phyloP scores from a whole-genome alignment of 495 filamentous ascomycete genomes.

The Xylaria acuta region DNA sequence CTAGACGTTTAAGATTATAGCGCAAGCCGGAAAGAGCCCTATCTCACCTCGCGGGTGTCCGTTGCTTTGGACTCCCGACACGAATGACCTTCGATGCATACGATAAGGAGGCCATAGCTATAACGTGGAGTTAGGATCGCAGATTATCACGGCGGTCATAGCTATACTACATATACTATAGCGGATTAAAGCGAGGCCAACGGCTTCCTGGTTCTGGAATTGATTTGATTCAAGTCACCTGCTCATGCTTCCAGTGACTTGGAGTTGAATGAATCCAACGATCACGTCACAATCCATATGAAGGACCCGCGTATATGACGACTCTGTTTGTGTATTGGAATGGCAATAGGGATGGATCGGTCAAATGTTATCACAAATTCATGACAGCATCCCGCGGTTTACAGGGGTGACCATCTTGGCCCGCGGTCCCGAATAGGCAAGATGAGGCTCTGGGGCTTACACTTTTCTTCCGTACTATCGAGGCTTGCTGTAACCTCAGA shows the following conservation, averaged over 20 bases:
- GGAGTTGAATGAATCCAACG: not conserved
- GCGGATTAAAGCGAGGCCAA: not conserved
- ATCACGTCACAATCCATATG: not conserved
- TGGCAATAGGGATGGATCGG: not conserved
- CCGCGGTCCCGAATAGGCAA: not conserved
- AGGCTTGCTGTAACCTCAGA: no score
- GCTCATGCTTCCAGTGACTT: not conserved
- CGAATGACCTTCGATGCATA: not conserved
- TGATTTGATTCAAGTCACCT: not conserved
- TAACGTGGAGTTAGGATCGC: not conserved
- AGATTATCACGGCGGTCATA: not conserved
- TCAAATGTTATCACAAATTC: not conserved
- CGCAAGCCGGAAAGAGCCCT: slow-evolving; percentile 14
- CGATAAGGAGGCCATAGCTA: not conserved
- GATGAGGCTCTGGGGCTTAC: slow-evolving; percentile 16
- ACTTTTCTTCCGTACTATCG: not conserved
- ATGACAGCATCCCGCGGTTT: not conserved
- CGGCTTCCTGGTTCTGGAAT: not conserved
- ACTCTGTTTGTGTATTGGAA: not conserved
- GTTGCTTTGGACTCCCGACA: not conserved
- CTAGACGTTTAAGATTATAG: not conserved
- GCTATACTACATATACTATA: slow-evolving; percentile 5
- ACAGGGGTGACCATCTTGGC: not conserved
- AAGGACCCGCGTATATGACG: not conserved
- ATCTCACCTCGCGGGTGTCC: not conserved